phyloP scores from a whole-genome alignment of 2,329 filamentous ascomycete species.

The Microdochium bolleyi region DNA sequence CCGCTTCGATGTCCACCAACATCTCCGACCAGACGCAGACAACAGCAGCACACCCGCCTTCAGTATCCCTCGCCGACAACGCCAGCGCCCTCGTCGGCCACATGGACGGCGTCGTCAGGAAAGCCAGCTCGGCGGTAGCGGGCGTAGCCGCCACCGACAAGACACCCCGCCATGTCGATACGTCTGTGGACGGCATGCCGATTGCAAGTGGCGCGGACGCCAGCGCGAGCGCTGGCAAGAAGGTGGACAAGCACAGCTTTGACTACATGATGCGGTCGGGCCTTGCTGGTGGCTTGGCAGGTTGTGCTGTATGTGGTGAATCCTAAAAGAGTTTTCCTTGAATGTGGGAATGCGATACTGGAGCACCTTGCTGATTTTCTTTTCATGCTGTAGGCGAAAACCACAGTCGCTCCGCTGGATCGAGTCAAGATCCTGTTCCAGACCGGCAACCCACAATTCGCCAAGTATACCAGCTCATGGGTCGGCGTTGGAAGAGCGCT shows the following conservation, averaged over 20 bases:
- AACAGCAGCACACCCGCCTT: neutral
- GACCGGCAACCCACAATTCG: conserved; percentile 85
- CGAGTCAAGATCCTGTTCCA: conserved; percentile 99
- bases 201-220: conserved; percentile 42
- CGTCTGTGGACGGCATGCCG: conserved; percentile 27
- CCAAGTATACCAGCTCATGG: conserved; percentile 88
- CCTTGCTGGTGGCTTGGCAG: conserved; percentile 81
- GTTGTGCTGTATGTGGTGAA: conserved; percentile 73
- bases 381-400: conserved; percentile 65
- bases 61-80: conserved; percentile 1
- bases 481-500: conserved; percentile 76
- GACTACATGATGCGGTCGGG: conserved; percentile 82
- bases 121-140: conserved; percentile 13
- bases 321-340: neutral
- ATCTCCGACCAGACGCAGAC: neutral
- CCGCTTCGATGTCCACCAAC: conserved; percentile 5
- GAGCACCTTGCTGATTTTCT: conserved; percentile 1
- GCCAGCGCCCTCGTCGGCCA: conserved; percentile 13
- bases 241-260: conserved; percentile 61
- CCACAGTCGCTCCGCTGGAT: conserved; percentile 88
- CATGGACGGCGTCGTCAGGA: conserved; percentile 18
- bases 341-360: neutral
- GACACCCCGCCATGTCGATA: conserved; percentile 14
- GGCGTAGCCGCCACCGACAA: conserved; percentile 3
- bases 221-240: conserved; percentile 36